phyloP scores from a whole-genome alignment of 2,329 filamentous ascomycete species.

The Exophiala mesophila region DNA sequence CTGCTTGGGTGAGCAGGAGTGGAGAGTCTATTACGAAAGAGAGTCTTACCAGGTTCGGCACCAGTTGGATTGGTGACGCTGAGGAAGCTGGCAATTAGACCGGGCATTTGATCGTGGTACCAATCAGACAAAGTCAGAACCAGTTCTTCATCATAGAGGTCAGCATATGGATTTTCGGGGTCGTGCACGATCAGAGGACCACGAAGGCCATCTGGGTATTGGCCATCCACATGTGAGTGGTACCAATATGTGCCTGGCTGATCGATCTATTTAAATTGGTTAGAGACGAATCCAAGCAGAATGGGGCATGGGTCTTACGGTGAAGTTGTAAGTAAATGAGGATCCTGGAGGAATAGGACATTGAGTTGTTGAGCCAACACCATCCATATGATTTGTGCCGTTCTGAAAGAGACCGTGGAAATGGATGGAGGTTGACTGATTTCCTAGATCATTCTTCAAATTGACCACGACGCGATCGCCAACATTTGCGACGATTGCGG shows the following conservation, averaged over 20 bases:
- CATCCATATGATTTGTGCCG: constrained; percentile 66
- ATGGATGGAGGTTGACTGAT: constrained; percentile 38
- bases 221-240: constrained; percentile 62
- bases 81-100: constrained; percentile 45
- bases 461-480: constrained; percentile 37
- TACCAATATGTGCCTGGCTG: constrained; percentile 78
- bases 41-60: constrained; percentile 45
- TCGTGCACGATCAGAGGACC: constrained; percentile 63
- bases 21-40: neutral
- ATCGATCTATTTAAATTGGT: constrained; percentile 43
- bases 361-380: constrained; percentile 61
- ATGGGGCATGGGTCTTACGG: constrained; percentile 36
- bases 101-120: constrained; percentile 60
- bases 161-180: constrained; percentile 52
- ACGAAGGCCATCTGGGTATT: constrained; percentile 67
- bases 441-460: constrained; percentile 37
- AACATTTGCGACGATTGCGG: constrained; percentile 43
- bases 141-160: constrained; percentile 58
- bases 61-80: constrained; percentile 47
- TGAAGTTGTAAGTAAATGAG: constrained; percentile 67
- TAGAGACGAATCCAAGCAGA: constrained; percentile 3
- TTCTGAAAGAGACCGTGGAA: constrained; percentile 71
- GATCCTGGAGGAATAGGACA: constrained; percentile 60
- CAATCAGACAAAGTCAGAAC: constrained; percentile 64
- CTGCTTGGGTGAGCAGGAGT: constrained; percentile 18